phyloP scores from a whole-genome alignment of 139 green algal genomes.

The Axilococcus clingmanii region DNA sequence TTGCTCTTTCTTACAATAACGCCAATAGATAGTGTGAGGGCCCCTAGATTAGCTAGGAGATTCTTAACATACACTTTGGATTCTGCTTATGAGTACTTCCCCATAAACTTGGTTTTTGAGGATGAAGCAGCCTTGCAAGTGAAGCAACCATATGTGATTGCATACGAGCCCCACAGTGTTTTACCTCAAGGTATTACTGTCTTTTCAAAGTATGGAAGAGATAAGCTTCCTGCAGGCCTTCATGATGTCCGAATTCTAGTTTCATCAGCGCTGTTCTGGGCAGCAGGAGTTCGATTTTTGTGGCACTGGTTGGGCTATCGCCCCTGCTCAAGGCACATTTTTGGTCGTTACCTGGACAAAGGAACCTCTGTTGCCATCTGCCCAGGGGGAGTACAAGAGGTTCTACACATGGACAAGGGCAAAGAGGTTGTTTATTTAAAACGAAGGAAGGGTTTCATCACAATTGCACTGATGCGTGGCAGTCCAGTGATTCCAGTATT shows the following conservation, averaged over 20 bases:
- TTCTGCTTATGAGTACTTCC: no score
- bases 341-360: constrained; percentile 4
- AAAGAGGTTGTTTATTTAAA: constrained; percentile 58
- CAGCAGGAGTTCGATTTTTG: constrained; percentile 8
- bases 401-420: constrained; percentile 52
- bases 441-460: constrained; percentile 62
- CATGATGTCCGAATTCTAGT: constrained; percentile 14
- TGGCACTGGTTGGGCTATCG: constrained; percentile 30
- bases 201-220: constrained; percentile 6
- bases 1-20: no score
- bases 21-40: no score
- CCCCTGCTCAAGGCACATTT: background rate
- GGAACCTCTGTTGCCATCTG: constrained; percentile 28
- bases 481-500: constrained; percentile 71
- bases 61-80: no score
- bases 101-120: no score
- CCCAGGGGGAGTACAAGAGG: constrained; percentile 54
- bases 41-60: no score
- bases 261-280: constrained; percentile 11
- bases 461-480: constrained; percentile 53
- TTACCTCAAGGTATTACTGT: constrained; percentile 19
- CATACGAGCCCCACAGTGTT: constrained; percentile 31
- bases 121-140: no score
- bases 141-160: constrained; percentile 16
- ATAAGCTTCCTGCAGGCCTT: constrained; percentile 1